Conservation (phyloP, 164 flowering plant species). For the Sedum album region DNA sequence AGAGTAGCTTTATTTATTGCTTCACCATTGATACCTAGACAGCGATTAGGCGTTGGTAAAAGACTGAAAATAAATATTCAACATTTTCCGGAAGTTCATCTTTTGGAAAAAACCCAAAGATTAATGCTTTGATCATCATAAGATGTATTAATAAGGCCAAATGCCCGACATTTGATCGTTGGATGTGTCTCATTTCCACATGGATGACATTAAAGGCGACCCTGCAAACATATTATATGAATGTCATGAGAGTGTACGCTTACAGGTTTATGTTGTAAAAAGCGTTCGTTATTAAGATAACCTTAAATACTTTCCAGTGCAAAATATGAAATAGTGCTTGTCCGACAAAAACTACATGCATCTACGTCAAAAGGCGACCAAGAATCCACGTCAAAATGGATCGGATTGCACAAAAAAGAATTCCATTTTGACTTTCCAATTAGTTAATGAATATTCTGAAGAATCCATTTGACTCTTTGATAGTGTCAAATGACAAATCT, state of each 20-base stretch:
- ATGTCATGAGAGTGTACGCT: neutral
- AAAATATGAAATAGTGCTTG: no score
- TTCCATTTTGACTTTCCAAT: neutral
- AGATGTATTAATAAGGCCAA: neutral
- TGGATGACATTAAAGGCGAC: neutral
- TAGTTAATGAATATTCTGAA: neutral
- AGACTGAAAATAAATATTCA: neutral
- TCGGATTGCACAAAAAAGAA: neutral
- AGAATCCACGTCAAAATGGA: conserved; percentile 4
- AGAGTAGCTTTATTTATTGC: neutral
- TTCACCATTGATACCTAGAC: neutral
- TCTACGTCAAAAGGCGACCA: neutral
- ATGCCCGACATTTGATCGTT: neutral
- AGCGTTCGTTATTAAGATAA: neutral
- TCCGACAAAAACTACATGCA: neutral
- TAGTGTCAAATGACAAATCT: neutral
- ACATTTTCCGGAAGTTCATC: neutral
- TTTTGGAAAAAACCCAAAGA: neutral
- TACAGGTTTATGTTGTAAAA: neutral
- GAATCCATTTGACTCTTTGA: neutral
- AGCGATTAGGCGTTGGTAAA: neutral
- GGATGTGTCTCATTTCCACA: neutral
- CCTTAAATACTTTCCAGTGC: neutral
- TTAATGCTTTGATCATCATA: neutral
- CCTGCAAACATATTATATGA: neutral